Evolutionary conservation across 2,329 filamentous ascomycete species (phyloP).

Genomic region (Trichocomaceae sp.): DNA sequence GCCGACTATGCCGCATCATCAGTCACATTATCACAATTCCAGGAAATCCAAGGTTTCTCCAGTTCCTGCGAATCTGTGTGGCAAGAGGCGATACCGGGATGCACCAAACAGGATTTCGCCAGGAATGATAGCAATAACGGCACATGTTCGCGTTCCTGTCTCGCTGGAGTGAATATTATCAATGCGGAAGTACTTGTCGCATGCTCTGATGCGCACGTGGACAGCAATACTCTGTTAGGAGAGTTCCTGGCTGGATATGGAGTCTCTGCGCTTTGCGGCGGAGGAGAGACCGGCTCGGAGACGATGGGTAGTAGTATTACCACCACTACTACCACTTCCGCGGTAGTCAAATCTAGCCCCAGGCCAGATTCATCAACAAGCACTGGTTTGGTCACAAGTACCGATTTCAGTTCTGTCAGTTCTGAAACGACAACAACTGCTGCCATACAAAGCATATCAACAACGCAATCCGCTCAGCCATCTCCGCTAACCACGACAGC

Average conservation of each 20-base stretch:
- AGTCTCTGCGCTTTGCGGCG: constrained; percentile 10
- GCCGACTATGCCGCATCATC: background rate
- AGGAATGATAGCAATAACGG: background rate
- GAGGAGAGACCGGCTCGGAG: background rate
- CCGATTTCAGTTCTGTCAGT: background rate
- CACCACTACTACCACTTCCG: background rate
- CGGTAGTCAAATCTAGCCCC: background rate
- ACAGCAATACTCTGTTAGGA: constrained; percentile 11
- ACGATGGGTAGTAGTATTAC: background rate
- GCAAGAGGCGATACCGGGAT: constrained; percentile 13
- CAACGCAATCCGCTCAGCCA: background rate
- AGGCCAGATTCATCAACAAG: background rate
- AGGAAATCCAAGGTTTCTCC: constrained; percentile 12
- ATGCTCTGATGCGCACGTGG: constrained; percentile 6
- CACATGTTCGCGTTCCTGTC: constrained; percentile 9
- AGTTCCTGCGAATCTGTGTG: constrained; percentile 8
- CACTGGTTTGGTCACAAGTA: background rate
- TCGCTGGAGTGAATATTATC: constrained; percentile 9
- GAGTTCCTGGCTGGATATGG: constrained; percentile 11
- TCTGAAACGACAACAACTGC: background rate
- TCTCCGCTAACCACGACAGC: background rate
- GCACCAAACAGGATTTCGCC: constrained; percentile 9
- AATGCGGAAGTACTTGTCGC: constrained; percentile 7
- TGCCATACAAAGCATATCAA: background rate
- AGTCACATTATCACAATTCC: constrained; percentile 13